These are phyloP conservation scores for Colletotrichum incanum DNA, from an alignment of 2,329 filamentous ascomycete genomes.

Conservation along the genomic window DNA sequence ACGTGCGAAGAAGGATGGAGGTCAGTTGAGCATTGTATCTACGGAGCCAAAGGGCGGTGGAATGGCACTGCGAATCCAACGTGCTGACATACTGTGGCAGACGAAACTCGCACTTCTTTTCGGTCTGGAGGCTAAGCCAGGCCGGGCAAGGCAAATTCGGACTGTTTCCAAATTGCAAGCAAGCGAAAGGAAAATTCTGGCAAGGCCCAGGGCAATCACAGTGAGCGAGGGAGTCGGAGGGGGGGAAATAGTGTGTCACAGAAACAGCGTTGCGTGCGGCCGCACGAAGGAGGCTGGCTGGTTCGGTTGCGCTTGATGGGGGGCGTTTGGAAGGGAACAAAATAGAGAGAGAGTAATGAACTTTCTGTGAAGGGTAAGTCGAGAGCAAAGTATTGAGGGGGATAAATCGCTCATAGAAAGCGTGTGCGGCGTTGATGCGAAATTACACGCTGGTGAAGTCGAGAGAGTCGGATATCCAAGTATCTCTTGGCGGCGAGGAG, in stretches of 20 bases:
- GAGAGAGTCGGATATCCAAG: constrained; percentile 42
- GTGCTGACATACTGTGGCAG: constrained; percentile 37
- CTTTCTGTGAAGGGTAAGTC: not conserved
- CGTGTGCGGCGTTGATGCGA: constrained; percentile 21
- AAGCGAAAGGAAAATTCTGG: not conserved
- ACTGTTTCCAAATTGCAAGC: constrained; percentile 36
- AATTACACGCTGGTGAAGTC: constrained; percentile 42
- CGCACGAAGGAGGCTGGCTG: constrained; percentile 26
- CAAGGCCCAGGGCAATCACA: constrained; percentile 1
- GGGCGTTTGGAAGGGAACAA: constrained; percentile 1
- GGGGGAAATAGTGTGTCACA: constrained; percentile 27
- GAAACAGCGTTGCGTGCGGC: constrained; percentile 39
- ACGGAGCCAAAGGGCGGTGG: constrained; percentile 29
- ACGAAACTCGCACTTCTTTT: constrained; percentile 2
- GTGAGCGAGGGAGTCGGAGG: not conserved
- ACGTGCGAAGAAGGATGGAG: constrained; percentile 43
- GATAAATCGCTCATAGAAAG: constrained; percentile 44
- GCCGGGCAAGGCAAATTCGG: constrained; percentile 24
- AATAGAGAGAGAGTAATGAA: constrained; percentile 1
- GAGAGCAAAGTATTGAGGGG: not conserved
- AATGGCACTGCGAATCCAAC: constrained; percentile 36
- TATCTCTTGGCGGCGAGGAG: constrained; percentile 41
- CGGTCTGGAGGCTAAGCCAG: constrained; percentile 28
- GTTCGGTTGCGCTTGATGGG: constrained; percentile 19
- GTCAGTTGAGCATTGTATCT: constrained; percentile 27